Conservation (phyloP, 805 yeast genomes). For the Myxozyma udenii region DNA sequence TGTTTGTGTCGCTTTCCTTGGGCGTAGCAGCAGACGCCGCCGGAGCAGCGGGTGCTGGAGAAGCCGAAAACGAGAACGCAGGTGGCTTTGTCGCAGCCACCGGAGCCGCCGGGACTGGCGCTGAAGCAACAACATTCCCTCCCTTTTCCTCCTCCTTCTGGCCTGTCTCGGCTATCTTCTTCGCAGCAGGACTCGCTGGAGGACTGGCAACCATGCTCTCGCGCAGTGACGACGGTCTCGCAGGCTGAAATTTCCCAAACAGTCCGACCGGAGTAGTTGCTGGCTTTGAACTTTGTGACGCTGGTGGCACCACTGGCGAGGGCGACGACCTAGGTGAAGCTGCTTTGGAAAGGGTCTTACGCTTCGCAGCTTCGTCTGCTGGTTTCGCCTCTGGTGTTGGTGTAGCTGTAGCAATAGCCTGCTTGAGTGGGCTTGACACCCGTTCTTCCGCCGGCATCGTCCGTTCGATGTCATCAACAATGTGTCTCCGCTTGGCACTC, state of each 20-base stretch:
- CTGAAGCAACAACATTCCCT: not conserved
- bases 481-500: slow-evolving; percentile 4
- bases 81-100: not conserved
- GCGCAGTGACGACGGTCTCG: slow-evolving; percentile 18
- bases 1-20: not conserved
- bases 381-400: slow-evolving; percentile 4
- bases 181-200: slow-evolving; percentile 7
- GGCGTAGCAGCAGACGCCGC: not conserved
- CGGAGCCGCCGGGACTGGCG: slow-evolving; percentile 1
- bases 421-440: slow-evolving; percentile 6
- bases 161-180: not conserved
- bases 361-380: not conserved
- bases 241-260: slow-evolving; percentile 18
- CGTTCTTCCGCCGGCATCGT: slow-evolving; percentile 21
- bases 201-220: slow-evolving; percentile 24
- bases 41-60: not conserved
- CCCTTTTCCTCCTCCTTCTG: not conserved
- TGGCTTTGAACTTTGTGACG: not conserved
- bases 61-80: not conserved
- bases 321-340: not conserved
- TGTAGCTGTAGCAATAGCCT: slow-evolving; percentile 23
- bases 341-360: not conserved
- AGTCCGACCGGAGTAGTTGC: not conserved
- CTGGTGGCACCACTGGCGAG: not conserved
- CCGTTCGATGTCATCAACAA: slow-evolving; percentile 21